A percentile compares a stretch with the other conserved stretches of the same genome.
Conservation (phyloP, 495 filamentous ascomycete genomes). For the Amniculicola lignicola region DNA sequence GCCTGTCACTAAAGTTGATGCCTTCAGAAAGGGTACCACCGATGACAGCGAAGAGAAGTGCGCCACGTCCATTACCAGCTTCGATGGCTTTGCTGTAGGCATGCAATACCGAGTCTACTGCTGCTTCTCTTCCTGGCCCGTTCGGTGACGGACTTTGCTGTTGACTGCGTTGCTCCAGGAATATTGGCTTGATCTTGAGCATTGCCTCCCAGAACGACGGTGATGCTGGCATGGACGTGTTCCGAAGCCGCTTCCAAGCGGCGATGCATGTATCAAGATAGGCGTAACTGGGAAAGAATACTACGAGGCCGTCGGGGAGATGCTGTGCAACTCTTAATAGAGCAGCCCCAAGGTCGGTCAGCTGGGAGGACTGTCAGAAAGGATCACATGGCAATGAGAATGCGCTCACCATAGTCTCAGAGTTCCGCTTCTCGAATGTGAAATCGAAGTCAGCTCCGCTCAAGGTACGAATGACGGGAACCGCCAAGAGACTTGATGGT, state of each 20-base stretch:
- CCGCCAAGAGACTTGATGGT: slow-evolving; percentile 70
- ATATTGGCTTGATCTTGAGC: slow-evolving; percentile 37
- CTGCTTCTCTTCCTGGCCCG: slow-evolving; percentile 40
- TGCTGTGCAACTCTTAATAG: slow-evolving; percentile 66
- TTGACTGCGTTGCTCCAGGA: slow-evolving; percentile 36
- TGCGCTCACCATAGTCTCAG: slow-evolving; percentile 51
- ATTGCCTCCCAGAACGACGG: slow-evolving; percentile 29
- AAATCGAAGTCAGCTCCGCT: slow-evolving; percentile 73
- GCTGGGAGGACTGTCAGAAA: slow-evolving; percentile 50
- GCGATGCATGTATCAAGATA: slow-evolving; percentile 73
- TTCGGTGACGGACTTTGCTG: slow-evolving; percentile 1
- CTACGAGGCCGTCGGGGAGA: slow-evolving; percentile 89
- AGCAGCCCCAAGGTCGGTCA: slow-evolving; percentile 69
- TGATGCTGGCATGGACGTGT: slow-evolving; percentile 35
- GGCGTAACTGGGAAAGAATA: slow-evolving; percentile 93
- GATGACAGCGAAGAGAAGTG: slow-evolving; percentile 86
- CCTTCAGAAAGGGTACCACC: slow-evolving; percentile 94
- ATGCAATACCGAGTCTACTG: slow-evolving; percentile 64
- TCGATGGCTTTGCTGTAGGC: slow-evolving; percentile 68
- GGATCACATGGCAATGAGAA: too few species aligned
- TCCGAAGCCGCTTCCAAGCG: slow-evolving; percentile 55
- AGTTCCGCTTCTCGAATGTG: slow-evolving; percentile 71
- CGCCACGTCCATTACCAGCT: slow-evolving; percentile 58
- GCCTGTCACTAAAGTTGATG: slow-evolving; percentile 93
- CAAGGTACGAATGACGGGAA: slow-evolving; percentile 55